Conservation (phyloP, 164 flowering plant species). For the Chimonanthus praecox region DNA sequence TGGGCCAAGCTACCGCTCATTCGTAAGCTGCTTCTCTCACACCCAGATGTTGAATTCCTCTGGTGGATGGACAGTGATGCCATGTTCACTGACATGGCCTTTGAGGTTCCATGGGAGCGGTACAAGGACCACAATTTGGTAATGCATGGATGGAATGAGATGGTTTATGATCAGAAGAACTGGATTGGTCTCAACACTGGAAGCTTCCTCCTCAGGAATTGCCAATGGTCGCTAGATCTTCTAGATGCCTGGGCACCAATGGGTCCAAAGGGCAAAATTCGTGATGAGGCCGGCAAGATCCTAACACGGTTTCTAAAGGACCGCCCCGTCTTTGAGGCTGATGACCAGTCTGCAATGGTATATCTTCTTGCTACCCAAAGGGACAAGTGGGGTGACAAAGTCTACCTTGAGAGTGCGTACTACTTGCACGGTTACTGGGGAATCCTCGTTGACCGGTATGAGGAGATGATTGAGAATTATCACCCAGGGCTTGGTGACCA, state of each 20-base stretch:
- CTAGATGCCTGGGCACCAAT: conserved; percentile 71
- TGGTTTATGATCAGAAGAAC: conserved; percentile 68
- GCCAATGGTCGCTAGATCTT: conserved; percentile 65
- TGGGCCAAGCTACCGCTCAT: conserved; percentile 74
- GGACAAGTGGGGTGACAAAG: conserved; percentile 68
- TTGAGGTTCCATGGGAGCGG: conserved; percentile 73
- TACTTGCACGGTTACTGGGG: conserved; percentile 82
- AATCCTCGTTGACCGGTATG: conserved; percentile 65
- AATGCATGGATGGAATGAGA: conserved; percentile 76
- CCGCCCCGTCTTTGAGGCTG: conserved; percentile 69
- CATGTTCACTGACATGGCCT: conserved; percentile 81
- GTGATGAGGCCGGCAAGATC: conserved; percentile 57
- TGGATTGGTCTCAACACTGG: conserved; percentile 84
- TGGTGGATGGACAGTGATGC: conserved; percentile 93
- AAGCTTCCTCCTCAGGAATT: conserved; percentile 57
- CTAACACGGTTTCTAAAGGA: conserved; percentile 52
- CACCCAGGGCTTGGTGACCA: conserved; percentile 77
- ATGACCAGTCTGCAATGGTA: conserved; percentile 80
- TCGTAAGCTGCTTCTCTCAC: conserved; percentile 55
- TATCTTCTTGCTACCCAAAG: conserved; percentile 46
- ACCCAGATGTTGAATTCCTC: conserved; percentile 65
- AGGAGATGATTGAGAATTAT: conserved; percentile 66
- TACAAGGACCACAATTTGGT: conserved; percentile 60
- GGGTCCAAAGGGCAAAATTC: conserved; percentile 72
- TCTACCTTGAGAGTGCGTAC: conserved; percentile 52